Base-by-base conservation (phyloP, 768 basidiomycete species). In the Chalciporus sphaerocephalus region DNA sequence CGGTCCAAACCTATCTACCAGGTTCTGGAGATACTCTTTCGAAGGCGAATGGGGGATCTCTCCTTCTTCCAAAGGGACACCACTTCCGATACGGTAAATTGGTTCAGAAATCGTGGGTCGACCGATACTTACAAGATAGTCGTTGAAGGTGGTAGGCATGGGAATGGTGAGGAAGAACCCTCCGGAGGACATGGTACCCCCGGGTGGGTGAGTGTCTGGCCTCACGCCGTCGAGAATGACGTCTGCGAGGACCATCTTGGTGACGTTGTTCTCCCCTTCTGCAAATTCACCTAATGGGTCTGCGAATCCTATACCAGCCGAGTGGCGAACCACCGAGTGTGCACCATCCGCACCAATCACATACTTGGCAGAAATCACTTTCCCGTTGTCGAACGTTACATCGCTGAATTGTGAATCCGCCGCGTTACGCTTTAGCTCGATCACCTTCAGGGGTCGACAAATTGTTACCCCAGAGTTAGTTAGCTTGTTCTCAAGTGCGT, bases 331-430 rank as follows among this genome's bases (percentile, higher is more conserved):
- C 11, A 62, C 55, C 1, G 77, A 79, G 43, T 57, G 67, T 6
- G 74, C 63, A 10, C 79, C 79, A 53, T 80, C 78, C 3, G 79
- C 75, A 24, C 74, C 78, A 23, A 80, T 54, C 2, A 80, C 71
- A 52, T 76, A 78, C 30, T 64, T 69, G 8, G 78, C 62, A 2
- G 60, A 67, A 13, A 79, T 60, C 8, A 65, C 59, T 64, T 33
- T 53, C 1, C 75, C 75, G 34, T 69, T 64, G 16, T 77, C 73
- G 47, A 79, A 76, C 0, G 54, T 51, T 13, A 74, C 74, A 17
- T 73, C 64, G 9, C 56, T 61, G 13, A 69, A 25, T 16, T 54
- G 54, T 7, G 39, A 10, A 22, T 68, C 61, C 13, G 54, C 48
- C 9, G 55, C 42, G 35, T 61, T 66, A 9, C 51, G 50, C 42